Evolutionary conservation across 129 eudicot species (phyloP).

Genomic region (Flaveria robusta): DNA sequence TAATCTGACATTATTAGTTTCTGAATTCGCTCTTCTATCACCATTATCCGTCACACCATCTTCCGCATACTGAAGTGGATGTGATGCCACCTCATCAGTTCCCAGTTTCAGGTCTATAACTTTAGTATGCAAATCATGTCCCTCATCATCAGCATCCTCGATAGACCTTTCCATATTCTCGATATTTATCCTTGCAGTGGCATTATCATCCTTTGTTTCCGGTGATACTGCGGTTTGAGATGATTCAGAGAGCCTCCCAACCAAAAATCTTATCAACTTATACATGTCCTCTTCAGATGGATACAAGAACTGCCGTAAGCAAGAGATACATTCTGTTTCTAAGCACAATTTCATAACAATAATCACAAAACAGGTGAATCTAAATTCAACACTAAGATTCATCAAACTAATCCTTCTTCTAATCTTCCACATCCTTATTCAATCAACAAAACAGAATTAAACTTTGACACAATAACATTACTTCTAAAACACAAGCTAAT

Average conservation of each 20-base stretch:
- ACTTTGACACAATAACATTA: background rate
- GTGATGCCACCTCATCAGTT: slow-evolving; percentile 27
- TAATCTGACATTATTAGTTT: background rate
- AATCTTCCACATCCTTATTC: background rate
- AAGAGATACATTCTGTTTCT: slow-evolving; percentile 48
- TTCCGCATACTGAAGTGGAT: slow-evolving; percentile 25
- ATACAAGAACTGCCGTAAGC: slow-evolving; percentile 84
- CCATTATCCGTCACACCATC: slow-evolving; percentile 12
- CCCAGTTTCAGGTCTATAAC: slow-evolving; percentile 33
- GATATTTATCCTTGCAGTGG: slow-evolving; percentile 10
- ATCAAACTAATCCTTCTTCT: background rate
- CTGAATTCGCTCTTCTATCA: background rate
- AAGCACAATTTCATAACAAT: slow-evolving; percentile 44
- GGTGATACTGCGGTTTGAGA: slow-evolving; percentile 31
- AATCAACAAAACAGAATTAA: background rate
- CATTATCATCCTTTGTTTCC: slow-evolving; percentile 22
- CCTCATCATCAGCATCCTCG: slow-evolving; percentile 23
- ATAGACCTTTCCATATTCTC: background rate
- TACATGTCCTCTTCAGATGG: slow-evolving; percentile 84
- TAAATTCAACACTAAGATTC: slow-evolving; percentile 1
- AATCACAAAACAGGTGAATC: slow-evolving; percentile 17
- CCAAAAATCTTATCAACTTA: slow-evolving; percentile 72
- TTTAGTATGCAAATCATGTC: slow-evolving; percentile 31
- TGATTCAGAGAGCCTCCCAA: slow-evolving; percentile 63
- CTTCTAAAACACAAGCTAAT: slow-evolving; percentile 17